Conservation (phyloP, 2,329 filamentous ascomycete species). For the Penicillium occitanis region DNA sequence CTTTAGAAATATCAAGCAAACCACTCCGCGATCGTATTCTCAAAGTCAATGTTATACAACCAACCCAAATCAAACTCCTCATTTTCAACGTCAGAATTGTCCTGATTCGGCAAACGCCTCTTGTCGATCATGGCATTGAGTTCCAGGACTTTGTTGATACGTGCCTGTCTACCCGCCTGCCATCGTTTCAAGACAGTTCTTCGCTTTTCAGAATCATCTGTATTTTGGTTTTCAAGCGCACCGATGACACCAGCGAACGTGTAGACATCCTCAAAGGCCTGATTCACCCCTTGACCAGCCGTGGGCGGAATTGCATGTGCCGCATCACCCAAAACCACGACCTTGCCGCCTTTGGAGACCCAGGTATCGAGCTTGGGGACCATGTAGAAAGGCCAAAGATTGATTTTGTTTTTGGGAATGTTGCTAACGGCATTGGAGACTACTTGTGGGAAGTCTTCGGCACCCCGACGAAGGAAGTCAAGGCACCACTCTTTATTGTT, state of each 20-base stretch:
- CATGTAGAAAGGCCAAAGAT: constrained; percentile 20
- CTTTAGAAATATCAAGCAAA: neutral
- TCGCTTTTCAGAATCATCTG: neutral
- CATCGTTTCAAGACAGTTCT: constrained; percentile 5
- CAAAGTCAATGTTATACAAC: constrained; percentile 18
- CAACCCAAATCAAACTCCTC: constrained; percentile 13
- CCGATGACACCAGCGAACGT: constrained; percentile 45
- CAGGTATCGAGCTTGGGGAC: constrained; percentile 20
- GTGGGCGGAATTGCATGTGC: constrained; percentile 64
- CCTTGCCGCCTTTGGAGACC: constrained; percentile 3
- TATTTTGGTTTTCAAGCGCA: neutral
- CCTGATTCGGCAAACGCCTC: constrained; percentile 9
- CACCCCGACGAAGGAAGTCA: constrained; percentile 31
- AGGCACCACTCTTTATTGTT: constrained; percentile 17
- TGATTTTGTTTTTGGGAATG: constrained; percentile 13
- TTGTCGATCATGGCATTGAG: constrained; percentile 19
- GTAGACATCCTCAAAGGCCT: constrained; percentile 58
- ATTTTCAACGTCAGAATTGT: neutral
- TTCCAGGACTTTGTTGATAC: constrained; percentile 16
- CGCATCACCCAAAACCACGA: constrained; percentile 52
- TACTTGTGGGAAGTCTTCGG: constrained; percentile 25
- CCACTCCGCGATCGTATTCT: constrained; percentile 6
- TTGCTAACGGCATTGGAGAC: constrained; percentile 19
- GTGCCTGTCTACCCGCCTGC: constrained; percentile 14
- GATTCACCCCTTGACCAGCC: constrained; percentile 59